These are phyloP conservation scores for Podila verticillata DNA, from an alignment of 192 early-diverging fungal species.

Conservation along the genomic window DNA sequence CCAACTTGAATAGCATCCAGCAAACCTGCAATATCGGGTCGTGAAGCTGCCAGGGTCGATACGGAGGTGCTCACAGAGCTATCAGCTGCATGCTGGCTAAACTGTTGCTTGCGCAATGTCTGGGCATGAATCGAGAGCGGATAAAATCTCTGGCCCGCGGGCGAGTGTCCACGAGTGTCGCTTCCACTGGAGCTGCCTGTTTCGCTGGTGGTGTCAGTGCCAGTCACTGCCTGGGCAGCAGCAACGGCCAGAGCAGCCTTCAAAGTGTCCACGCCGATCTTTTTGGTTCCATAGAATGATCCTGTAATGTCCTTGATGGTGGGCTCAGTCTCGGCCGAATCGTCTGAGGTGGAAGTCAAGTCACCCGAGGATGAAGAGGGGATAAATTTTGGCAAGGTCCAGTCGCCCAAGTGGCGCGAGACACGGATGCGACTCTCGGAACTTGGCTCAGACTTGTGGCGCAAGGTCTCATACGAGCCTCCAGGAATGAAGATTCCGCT, in stretches of 20 bases:
- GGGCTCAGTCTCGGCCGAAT: not conserved
- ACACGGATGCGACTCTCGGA: conserved; percentile 46
- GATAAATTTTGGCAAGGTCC: conserved; percentile 45
- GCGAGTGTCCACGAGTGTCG: conserved; percentile 5
- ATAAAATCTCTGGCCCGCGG: conserved; percentile 14
- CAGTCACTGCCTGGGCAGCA: not conserved
- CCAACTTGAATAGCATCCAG: conserved; percentile 38
- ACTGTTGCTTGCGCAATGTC: conserved; percentile 26
- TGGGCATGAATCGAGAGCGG: conserved; percentile 39
- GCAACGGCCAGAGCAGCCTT: conserved; percentile 48
- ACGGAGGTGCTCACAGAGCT: conserved; percentile 13
- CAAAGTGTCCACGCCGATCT: conserved; percentile 45
- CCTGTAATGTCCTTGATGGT: conserved; percentile 15
- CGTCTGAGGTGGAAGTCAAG: conserved; percentile 9
- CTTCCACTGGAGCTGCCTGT: conserved; percentile 24
- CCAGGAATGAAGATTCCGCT: conserved; percentile 42
- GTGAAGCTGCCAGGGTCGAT: conserved; percentile 19
- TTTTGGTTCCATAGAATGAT: conserved; percentile 7
- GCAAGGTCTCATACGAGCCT: not conserved
- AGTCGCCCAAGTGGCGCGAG: conserved; percentile 45
- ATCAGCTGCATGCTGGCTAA: conserved; percentile 8
- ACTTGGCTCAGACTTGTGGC: conserved; percentile 36
- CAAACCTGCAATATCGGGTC: conserved; percentile 42
- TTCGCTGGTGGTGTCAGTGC: conserved; percentile 28
- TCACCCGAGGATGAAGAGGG: conserved; percentile 24